Conservation (phyloP, 306 rosid species). For the Echinosophora koreensis region DNA sequence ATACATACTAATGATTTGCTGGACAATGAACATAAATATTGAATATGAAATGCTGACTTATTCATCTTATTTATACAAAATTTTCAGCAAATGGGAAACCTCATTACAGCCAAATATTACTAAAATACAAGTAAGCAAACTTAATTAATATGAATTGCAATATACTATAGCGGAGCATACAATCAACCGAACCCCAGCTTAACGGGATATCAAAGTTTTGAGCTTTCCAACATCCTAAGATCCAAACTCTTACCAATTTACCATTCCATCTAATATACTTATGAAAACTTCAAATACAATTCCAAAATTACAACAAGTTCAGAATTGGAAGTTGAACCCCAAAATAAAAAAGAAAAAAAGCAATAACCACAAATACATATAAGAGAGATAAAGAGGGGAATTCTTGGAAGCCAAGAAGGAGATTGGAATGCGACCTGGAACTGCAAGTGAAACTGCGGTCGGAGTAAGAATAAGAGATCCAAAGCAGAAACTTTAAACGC, state of each 20-base stretch:
- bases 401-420: neutral
- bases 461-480: conserved; percentile 33
- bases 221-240: neutral
- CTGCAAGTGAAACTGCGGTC: neutral
- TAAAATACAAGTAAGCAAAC: conserved; percentile 31
- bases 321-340: neutral
- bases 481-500: neutral
- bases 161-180: neutral
- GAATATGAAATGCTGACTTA: neutral
- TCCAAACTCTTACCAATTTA: neutral
- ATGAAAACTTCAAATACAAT: neutral
- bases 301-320: neutral
- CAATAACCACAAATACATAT: too few relatives aligned
- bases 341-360: neutral
- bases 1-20: neutral
- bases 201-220: neutral
- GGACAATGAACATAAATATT: neutral
- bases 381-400: neutral
- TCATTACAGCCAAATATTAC: neutral
- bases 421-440: conserved; percentile 8
- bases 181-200: conserved; percentile 4
- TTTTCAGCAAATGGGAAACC: conserved; percentile 19
- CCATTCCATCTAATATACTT: neutral
- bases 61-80: neutral
- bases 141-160: neutral